Evolutionary conservation across 2,329 filamentous ascomycete genomes (phyloP).

Genomic region (Neofusicoccum parvum): DNA sequence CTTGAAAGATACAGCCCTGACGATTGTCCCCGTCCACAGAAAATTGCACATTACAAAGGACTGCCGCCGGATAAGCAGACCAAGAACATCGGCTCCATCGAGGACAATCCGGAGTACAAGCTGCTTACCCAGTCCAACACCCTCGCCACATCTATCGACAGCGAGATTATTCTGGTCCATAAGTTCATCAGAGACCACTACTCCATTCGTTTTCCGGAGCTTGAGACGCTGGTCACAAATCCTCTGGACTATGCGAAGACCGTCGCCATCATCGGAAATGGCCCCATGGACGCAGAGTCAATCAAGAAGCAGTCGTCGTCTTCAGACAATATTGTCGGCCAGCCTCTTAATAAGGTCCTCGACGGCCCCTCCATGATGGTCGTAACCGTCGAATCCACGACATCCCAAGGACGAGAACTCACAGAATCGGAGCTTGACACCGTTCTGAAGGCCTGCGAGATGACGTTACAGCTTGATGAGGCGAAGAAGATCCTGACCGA

Average conservation of each 20-base stretch:
- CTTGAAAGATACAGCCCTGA: constrained; percentile 67
- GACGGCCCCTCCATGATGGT: constrained; percentile 93
- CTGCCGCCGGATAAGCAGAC: constrained; percentile 66
- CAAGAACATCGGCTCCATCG: constrained; percentile 72
- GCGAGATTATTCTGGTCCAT: constrained; percentile 89
- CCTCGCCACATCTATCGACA: constrained; percentile 88
- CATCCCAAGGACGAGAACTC: constrained; percentile 79
- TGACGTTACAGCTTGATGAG: constrained; percentile 82
- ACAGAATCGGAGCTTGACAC: constrained; percentile 71
- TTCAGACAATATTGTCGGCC: constrained; percentile 74
- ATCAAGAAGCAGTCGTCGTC: constrained; percentile 79
- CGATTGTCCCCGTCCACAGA: constrained; percentile 60
- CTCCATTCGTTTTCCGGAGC: constrained; percentile 87
- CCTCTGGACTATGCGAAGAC: constrained; percentile 95
- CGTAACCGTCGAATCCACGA: constrained; percentile 91
- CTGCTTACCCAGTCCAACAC: constrained; percentile 86
- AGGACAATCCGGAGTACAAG: constrained; percentile 90
- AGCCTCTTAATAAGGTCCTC: constrained; percentile 76
- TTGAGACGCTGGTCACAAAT: constrained; percentile 87
- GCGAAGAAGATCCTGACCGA: constrained; percentile 86
- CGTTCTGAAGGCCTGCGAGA: constrained; percentile 78
- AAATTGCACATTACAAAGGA: constrained; percentile 76
- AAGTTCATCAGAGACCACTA: constrained; percentile 98
- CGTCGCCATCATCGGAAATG: constrained; percentile 89
- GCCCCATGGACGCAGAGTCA: constrained; percentile 71